Evolutionary conservation across 2,329 filamentous ascomycete genomes (phyloP).

Genomic region (Metarhizium robertsii): DNA sequence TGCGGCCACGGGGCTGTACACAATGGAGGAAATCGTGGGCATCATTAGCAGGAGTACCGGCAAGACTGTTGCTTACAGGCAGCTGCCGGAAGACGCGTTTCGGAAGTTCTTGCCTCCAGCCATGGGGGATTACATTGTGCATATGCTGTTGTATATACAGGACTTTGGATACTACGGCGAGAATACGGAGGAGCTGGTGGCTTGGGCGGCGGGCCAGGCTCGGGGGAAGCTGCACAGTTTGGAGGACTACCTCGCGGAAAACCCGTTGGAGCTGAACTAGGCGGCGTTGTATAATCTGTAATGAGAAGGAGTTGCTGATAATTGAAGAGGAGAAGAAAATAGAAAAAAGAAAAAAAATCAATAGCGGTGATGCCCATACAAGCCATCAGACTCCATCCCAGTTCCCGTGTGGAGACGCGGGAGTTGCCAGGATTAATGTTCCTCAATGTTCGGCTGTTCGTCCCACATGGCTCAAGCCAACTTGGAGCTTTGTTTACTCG

Average conservation of each 20-base stretch:
- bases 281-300: not conserved
- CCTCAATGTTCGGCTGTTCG: no score
- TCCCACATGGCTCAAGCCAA: no score
- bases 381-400: no score
- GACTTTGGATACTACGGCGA: conserved; percentile 16
- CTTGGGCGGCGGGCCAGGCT: conserved; percentile 12
- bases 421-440: no score
- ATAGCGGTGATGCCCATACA: no score
- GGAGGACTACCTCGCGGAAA: conserved; percentile 12
- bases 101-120: conserved; percentile 6
- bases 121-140: conserved; percentile 6
- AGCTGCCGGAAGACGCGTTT: conserved; percentile 13
- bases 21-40: conserved; percentile 27
- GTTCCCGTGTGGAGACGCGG: no score
- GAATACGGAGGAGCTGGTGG: conserved; percentile 10
- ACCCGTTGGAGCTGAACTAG: conserved; percentile 7
- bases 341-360: no score
- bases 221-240: conserved; percentile 12
- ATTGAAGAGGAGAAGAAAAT: not conserved
- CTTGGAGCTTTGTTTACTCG: no score
- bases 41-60: conserved; percentile 30
- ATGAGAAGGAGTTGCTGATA: not conserved
- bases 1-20: conserved; percentile 30
- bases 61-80: conserved; percentile 19
- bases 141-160: conserved; percentile 6